Evolutionary conservation across 306 rosid species (phyloP), one percentile per base, ranked within the genome.

Genomic region (Vicia faba): DNA sequence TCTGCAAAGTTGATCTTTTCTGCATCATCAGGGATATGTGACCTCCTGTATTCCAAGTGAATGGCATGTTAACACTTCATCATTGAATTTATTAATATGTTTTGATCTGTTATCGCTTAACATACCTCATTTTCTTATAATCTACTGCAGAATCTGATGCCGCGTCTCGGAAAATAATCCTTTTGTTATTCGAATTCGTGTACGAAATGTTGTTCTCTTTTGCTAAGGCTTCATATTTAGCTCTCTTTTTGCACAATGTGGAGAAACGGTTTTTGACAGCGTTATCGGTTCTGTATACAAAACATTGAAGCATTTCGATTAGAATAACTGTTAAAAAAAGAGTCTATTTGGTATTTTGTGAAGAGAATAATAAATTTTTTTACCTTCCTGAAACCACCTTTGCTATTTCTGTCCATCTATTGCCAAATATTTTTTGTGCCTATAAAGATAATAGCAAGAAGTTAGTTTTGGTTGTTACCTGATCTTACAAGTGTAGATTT

Each of bases 301-400:
- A 70, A 26, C 41, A 75, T 20, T n/a, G 16, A 59, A 72, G 48
- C 46, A 75, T 36, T 36, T 38, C 40, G 66, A 43, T 39, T 67
- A 72, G 68, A 69, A 60, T 12, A 20, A 31, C 65, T 20, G 69
- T 40, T 25, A 36, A 28, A 28, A 7, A 1, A 23, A 3, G 8
- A 23, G 14, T 28, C 9, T 55, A 33, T 77, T 63, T 4, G 29
- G 72, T 58, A 53, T 70, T 38, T 43, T 14, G 54, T 3, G 23
- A 51, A 64, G 40, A 5, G 11, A 59, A 59, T 33, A 77, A 75
- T 67, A 58, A 73, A 55, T 14, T 25, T 60, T 15, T 48, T 71
- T 84, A 95, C 99, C 99, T 95, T 88, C 99, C 99, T 78, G 99
- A 91, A 82, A 95, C 97, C 81, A 95, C 99, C 85, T 91, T 95